Base-by-base conservation (phyloP, 306 rosid species). In the Acmispon strigosus region DNA sequence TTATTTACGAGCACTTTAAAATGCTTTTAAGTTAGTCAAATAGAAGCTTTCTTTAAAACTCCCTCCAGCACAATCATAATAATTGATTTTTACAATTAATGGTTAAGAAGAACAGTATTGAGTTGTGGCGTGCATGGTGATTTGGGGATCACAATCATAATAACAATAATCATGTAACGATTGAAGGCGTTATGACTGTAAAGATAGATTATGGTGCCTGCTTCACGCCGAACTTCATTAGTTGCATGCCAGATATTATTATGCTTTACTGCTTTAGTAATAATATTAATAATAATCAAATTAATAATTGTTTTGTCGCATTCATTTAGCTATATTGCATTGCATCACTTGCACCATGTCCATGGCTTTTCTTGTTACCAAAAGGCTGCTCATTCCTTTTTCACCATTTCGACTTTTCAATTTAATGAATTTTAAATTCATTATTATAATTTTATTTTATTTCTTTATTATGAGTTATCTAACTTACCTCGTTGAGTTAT, bases 241-340 rank as follows among this genome's bases (percentile, higher is more conserved):
- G 24, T 42, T 63, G 62, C 76, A 73, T 79, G 86, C 78, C 58
- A 43, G 22, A 29, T 50, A 61, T 22, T n/a, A 76, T 76, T 56
- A 76, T 71, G 74, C 20, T 79, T 10, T 66, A 61, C 5, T 13
- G 24, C 20, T 70, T 37, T 60, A 5, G 8, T 43, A 62, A 68
- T 37, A 32, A 32, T 32, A 32, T n/a, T n/a, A n/a, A n/a, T n/a
- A n/a, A n/a, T n/a, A n/a, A n/a, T n/a, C n/a, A n/a, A n/a, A n/a
- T n/a, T n/a, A 32, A 32, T 32, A 32, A 5, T 32, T 39, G 20
- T 44, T 18, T 32, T 60, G 27, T 49, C 44, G 71, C 60, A 37
- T 55, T 37, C 67, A 70, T 54, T 10, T 43, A 42, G 37, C 37
- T 69, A 62, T 18, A 18, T 17, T 41, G 18, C 66, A 14, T n/a